These are phyloP conservation scores for Aspergillus amoenus DNA, from an alignment of 2,329 filamentous ascomycete genomes.

Conservation along the genomic window DNA sequence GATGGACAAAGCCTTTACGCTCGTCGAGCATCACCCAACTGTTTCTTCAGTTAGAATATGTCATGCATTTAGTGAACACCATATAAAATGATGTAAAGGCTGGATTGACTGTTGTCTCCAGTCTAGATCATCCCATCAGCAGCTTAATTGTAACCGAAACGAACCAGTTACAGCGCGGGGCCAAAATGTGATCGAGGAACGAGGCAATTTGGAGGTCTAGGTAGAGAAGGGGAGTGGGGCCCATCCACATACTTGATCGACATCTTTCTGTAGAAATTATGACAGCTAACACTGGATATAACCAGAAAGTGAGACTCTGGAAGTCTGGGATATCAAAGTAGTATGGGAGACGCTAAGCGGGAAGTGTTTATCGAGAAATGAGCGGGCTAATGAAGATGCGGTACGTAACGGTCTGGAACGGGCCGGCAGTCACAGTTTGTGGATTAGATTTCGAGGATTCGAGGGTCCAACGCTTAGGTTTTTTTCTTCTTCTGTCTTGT, in stretches of 20 bases:
- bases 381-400: slow-evolving; percentile 5
- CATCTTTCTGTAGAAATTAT: slow-evolving; percentile 27
- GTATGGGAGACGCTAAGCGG: slow-evolving; percentile 6
- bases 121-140: background rate
- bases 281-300: background rate
- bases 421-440: background rate
- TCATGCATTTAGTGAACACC: background rate
- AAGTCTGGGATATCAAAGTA: background rate
- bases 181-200: background rate
- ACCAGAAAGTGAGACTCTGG: background rate
- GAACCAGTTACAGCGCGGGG: background rate
- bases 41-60: slow-evolving; percentile 15
- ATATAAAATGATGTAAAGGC: background rate
- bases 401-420: slow-evolving; percentile 4
- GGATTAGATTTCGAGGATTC: background rate
- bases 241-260: slow-evolving; percentile 41
- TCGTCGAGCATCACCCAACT: slow-evolving; percentile 93
- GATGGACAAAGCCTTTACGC: slow-evolving; percentile 70
- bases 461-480: background rate
- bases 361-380: background rate
- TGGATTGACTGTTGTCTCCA: background rate
- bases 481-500: background rate
- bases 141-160: background rate
- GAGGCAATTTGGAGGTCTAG: background rate
- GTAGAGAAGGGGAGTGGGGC: slow-evolving; percentile 7